phyloP scores from a whole-genome alignment of 1,284 basidiomycete genomes.

The Pseudozyma pruni region DNA sequence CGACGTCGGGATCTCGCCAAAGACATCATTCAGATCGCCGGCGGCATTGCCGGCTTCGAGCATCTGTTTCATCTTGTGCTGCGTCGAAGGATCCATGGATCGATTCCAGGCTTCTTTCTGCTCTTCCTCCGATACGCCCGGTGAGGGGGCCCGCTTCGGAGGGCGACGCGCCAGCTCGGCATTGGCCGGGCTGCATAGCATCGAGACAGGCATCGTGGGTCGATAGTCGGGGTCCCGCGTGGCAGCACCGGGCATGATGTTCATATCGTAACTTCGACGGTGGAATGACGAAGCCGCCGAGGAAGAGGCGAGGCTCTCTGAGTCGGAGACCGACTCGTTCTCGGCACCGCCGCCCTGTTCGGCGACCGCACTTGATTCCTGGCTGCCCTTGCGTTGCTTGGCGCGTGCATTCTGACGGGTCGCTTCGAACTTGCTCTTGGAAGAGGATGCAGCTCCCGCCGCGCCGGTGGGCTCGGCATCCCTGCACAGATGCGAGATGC shows the following conservation, averaged over 20 bases:
- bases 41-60: slow-evolving; percentile 38
- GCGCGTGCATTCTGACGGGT: slow-evolving; percentile 14
- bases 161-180: slow-evolving; percentile 17
- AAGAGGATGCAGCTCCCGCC: slow-evolving; percentile 10
- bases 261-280: slow-evolving; percentile 11
- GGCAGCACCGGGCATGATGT: slow-evolving; percentile 30
- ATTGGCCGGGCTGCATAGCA: slow-evolving; percentile 17
- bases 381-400: slow-evolving; percentile 6
- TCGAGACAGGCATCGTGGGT: slow-evolving; percentile 39
- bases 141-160: not conserved
- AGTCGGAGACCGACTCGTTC: slow-evolving; percentile 24
- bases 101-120: slow-evolving; percentile 40
- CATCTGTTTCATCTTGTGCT: slow-evolving; percentile 38
- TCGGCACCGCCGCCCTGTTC: slow-evolving; percentile 2
- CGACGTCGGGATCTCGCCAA: slow-evolving; percentile 44
- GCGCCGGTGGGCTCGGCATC: slow-evolving; percentile 39
- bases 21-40: slow-evolving; percentile 36
- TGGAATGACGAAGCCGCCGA: slow-evolving; percentile 18
- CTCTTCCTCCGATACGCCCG: slow-evolving; percentile 17
- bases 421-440: slow-evolving; percentile 18
- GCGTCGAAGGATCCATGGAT: slow-evolving; percentile 28
- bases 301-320: slow-evolving; percentile 21
- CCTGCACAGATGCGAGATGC: slow-evolving; percentile 45
- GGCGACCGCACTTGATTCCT: not conserved
- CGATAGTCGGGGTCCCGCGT: slow-evolving; percentile 26